Percentiles rank a stretch among this genome's conserved stretches.
phyloP scores from a whole-genome alignment of 2,329 filamentous ascomycete genomes.

The Fusarium longipes region DNA sequence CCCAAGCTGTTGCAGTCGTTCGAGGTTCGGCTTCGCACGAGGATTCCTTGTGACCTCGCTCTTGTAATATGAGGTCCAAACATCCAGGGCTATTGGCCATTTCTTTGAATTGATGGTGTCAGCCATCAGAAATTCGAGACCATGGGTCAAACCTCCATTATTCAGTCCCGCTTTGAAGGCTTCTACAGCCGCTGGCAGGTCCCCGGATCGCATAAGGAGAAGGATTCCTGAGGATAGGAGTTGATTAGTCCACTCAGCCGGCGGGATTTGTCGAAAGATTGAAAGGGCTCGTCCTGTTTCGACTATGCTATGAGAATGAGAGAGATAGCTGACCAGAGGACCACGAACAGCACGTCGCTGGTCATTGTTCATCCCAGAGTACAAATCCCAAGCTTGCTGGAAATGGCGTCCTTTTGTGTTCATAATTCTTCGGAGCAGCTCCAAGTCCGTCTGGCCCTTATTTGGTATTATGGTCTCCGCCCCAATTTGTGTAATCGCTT shows the following conservation, averaged over 20 bases:
- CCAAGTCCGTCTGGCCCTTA: neutral
- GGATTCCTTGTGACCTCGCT: constrained; percentile 24
- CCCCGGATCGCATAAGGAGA: constrained; percentile 56
- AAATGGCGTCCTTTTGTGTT: constrained; percentile 46
- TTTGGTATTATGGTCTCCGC: neutral
- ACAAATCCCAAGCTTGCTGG: constrained; percentile 59
- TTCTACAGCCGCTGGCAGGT: constrained; percentile 53
- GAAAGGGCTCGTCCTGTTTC: constrained; percentile 60
- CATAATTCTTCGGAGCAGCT: constrained; percentile 40
- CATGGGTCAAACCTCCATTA: constrained; percentile 49
- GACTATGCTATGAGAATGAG: constrained; percentile 55
- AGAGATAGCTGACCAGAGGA: constrained; percentile 56
- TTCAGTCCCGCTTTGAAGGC: constrained; percentile 55
- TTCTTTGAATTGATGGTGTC: constrained; percentile 52
- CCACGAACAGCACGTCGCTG: constrained; percentile 47
- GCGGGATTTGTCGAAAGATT: constrained; percentile 55
- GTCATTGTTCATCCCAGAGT: constrained; percentile 51
- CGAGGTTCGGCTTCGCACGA: constrained; percentile 19
- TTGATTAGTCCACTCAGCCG: constrained; percentile 54
- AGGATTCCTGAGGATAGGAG: constrained; percentile 56
- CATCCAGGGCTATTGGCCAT: constrained; percentile 53
- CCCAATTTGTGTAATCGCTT: neutral
- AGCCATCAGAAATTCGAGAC: constrained; percentile 58
- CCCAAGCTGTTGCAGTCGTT: constrained; percentile 40
- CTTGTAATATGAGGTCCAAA: constrained; percentile 53